phyloP scores from a whole-genome alignment of 345 rosid genomes.

The Eucalyptus polyanthemos region DNA sequence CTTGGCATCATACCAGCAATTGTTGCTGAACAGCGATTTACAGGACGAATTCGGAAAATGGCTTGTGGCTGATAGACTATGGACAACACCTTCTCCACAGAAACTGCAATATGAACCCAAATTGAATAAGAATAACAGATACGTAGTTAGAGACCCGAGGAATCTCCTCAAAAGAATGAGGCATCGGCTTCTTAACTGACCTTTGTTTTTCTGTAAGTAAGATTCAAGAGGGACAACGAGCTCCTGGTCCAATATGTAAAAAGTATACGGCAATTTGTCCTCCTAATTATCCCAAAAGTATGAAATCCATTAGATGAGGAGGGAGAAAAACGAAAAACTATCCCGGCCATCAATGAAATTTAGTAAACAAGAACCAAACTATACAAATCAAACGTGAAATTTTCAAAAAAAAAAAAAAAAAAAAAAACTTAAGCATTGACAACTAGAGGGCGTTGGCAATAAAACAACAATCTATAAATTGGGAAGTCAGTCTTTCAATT shows the following conservation, averaged over 20 bases:
- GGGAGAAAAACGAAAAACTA: background rate
- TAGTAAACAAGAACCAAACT: background rate
- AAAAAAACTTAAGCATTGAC: background rate
- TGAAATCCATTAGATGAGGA: background rate
- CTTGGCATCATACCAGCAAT: slow-evolving; percentile 55
- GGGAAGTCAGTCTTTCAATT: background rate
- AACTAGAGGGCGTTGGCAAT: background rate
- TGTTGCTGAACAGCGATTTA: slow-evolving; percentile 79
- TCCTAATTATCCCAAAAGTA: slow-evolving; percentile 32
- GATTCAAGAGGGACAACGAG: slow-evolving; percentile 70
- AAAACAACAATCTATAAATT: background rate
- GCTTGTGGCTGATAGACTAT: slow-evolving; percentile 98
- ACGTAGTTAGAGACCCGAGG: background rate
- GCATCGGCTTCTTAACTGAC: slow-evolving; percentile 1
- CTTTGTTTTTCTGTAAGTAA: slow-evolving; percentile 80
- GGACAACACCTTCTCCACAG: slow-evolving; percentile 84
- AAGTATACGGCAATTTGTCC: slow-evolving; percentile 81
- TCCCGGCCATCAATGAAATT: background rate
- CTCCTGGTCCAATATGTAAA: slow-evolving; percentile 78
- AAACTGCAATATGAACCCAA: slow-evolving; percentile 34
- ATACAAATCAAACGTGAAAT: background rate
- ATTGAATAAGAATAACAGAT: background rate
- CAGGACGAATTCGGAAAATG: slow-evolving; percentile 81
- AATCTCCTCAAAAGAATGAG: background rate
- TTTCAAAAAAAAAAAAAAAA: background rate